Evolutionary conservation across 2,329 filamentous ascomycete genomes (phyloP).

Genomic region (Diaporthe nobilis): DNA sequence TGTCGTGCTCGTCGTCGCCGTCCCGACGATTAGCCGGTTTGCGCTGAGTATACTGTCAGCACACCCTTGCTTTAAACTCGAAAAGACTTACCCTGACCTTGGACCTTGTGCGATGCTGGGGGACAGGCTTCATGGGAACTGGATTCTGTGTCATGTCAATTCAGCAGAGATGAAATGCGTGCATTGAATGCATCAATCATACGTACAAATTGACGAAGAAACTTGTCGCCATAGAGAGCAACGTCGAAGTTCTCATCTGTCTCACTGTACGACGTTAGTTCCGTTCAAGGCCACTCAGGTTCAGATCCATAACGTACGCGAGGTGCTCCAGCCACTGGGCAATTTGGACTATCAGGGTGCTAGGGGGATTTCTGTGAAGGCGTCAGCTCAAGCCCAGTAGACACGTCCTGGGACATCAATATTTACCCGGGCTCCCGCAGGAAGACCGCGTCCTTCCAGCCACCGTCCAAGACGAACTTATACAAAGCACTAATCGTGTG

Average conservation of each 20-base stretch:
- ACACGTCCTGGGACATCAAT: too few species aligned
- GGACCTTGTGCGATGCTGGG: neutral
- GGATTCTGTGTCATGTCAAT: neutral
- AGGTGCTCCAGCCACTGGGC: neutral
- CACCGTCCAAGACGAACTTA: neutral
- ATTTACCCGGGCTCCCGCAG: neutral
- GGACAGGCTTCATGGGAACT: neutral
- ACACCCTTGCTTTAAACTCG: too few species aligned
- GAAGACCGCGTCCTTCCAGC: neutral
- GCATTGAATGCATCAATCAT: too few species aligned
- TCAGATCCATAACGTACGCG: neutral
- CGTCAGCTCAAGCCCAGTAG: neutral
- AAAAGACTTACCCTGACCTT: neutral
- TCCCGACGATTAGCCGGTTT: neutral
- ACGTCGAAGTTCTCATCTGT: neutral
- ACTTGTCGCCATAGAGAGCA: neutral
- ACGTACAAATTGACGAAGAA: neutral
- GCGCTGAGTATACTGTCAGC: neutral
- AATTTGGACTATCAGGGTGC: neutral
- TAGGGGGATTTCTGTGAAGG: neutral
- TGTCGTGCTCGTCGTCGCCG: neutral
- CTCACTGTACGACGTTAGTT: neutral
- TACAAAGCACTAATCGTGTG: neutral
- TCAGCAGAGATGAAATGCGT: neutral
- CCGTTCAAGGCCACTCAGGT: neutral